Evolutionary conservation across 2,329 filamentous ascomycete genomes (phyloP), one percentile per base, ranked within the genome.

Genomic region (Pseudogymnoascus verrucosus): DNA sequence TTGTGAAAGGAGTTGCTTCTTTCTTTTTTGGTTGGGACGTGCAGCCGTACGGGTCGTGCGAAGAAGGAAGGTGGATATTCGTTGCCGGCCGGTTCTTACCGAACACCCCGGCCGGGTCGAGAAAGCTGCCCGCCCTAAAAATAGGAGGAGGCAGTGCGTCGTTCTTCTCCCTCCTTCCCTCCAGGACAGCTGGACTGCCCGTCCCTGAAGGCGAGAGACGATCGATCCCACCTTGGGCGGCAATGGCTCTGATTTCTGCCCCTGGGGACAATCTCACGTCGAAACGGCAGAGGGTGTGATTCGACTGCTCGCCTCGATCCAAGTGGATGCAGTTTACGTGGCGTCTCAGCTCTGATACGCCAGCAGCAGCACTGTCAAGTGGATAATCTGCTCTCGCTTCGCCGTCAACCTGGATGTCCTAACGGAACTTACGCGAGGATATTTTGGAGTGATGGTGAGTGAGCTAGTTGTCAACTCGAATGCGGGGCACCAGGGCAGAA

Each of bases 1-100:
- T 57, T 57, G 47, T 57, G 47, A 34, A 57, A 57, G 28, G 12
- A 57, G 47, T 57, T 57, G 47, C 47, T 57, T 57, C 34, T 57
- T 51, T 57, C 19, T 57, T 40, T 39, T 7, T 39, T 21, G 11
- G 44, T 28, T 31, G 26, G 47, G 12, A 57, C 26, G 8, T 57
- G 47, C 26, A 57, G 8, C 44, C 3, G 23, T 16, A 31, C 14
- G 47, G 47, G 47, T 28, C 11, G 47, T 16, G 7, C 47, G 5
- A 19, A 57, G 47, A 10, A 31, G 47, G 47, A 57, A 57, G 47
- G 47, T 57, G 47, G 47, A 57, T 57, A 57, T 19, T 16, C 8
- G n/a, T 12, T 16, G 26, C 26, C 47, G 47, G 26, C 47, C 47
- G 47, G 47, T 57, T 57, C 47, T 57, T 57, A 26, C 47, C 47